Evolutionary conservation across 202 grass and related monocot species (phyloP), one percentile per base, ranked within the genome.

Genomic region (Panicum virgatum): DNA sequence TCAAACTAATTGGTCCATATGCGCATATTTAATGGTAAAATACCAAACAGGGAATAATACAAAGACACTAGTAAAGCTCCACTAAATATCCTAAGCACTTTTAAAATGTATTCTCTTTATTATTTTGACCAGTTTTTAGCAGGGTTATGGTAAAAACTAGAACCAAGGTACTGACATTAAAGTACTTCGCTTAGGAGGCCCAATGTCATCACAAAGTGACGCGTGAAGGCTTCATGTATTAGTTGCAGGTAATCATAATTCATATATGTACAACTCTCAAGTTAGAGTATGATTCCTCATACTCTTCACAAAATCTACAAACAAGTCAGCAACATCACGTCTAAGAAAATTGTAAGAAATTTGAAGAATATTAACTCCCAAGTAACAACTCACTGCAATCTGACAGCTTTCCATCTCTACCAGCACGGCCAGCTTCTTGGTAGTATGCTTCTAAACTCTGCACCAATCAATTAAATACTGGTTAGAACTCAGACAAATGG

Each of bases 371-470:
- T 67, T 29, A 76, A 92, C 89, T 88, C 32, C 32, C 32, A 34
- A 34, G 32, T 34, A 65, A 98, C 25, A 77, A 91, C 91, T 89
- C 75, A 98, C 95, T 94, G 80, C 95, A 98, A 85, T 94, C 88
- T 52, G 95, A 87, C 23, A 91, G 67, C 63, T 91, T 91, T 22
- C 92, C 92, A 85, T 98, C 95, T 90, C 95, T 98, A 73, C 92
- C 95, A 79, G 92, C 95, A 77, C 95, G 88, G 26, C 95, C 95
- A 72, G 92, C 90, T 93, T 98, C 92, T 88, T 98, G 95, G 83
- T 93, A 98, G 90, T 98, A 98, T 73, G 95, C 95, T 89, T 98
- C 95, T 88, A 98, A 88, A 87, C 92, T 98, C 95, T 97, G 88
- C 16, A 86, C 58, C 36, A 85, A 82, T 77, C 69, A 82, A 86